Conservation (phyloP, 2,329 filamentous ascomycete genomes). For the Metarhizium robertsii region DNA sequence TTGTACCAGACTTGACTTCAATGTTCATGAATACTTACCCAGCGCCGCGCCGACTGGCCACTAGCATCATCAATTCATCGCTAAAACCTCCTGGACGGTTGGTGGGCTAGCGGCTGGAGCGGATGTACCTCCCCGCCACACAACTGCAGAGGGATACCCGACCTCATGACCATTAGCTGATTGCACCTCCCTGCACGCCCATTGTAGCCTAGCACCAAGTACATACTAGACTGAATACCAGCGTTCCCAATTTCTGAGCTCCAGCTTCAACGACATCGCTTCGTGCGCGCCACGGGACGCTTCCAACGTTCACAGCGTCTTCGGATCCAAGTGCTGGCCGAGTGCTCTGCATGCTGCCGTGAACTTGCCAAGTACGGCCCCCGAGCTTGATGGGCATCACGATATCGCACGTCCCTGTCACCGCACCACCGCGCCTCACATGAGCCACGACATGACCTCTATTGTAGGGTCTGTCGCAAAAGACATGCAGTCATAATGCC, state of each 20-base stretch:
- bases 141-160: background rate
- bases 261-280: background rate
- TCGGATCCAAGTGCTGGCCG: background rate
- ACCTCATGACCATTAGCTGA: background rate
- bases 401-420: background rate
- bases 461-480: background rate
- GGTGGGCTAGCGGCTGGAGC: background rate
- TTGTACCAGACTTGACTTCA: too few relatives aligned
- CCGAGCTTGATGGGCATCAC: background rate
- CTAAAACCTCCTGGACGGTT: background rate
- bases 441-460: conserved; percentile 7
- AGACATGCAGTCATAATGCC: conserved; percentile 29
- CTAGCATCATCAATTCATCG: background rate
- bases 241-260: background rate
- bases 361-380: background rate
- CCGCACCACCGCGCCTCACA: background rate
- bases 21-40: too few relatives aligned
- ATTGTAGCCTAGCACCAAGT: background rate
- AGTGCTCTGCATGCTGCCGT: background rate
- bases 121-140: background rate
- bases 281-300: background rate
- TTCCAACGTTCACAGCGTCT: background rate
- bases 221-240: background rate
- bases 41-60: too few relatives aligned
- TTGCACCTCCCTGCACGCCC: background rate